These are phyloP conservation scores for Annulohypoxylon moriforme DNA, from an alignment of 495 filamentous ascomycete genomes.

Conservation along the genomic window DNA sequence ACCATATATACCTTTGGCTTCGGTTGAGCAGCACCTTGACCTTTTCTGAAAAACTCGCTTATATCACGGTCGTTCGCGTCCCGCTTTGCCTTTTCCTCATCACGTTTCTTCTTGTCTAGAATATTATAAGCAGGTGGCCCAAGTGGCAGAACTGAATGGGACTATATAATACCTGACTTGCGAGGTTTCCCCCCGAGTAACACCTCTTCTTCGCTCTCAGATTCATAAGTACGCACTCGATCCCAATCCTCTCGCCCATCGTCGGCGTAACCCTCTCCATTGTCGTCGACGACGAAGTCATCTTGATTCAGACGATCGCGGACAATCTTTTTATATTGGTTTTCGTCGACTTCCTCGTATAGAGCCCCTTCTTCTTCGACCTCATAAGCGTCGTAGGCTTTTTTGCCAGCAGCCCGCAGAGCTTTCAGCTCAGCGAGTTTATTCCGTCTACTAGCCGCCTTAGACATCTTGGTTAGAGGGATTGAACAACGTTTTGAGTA, in stretches of 20 bases:
- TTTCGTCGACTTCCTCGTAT: conserved; percentile 97
- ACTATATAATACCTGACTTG: conserved; percentile 56
- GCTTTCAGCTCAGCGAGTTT: conserved; percentile 83
- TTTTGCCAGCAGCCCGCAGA: conserved; percentile 89
- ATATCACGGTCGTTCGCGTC: conserved; percentile 92
- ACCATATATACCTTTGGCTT: conserved; percentile 77
- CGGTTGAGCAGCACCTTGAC: conserved; percentile 69
- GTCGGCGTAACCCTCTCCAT: conserved; percentile 93
- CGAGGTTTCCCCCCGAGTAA: conserved; percentile 68
- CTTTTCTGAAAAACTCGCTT: conserved; percentile 90
- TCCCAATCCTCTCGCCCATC: conserved; percentile 99
- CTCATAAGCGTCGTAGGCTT: conserved; percentile 87
- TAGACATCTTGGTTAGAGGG: conserved; percentile 53
- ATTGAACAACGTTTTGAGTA: conserved; percentile 10
- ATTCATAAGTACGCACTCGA: conserved; percentile 70
- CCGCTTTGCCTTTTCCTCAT: conserved; percentile 86
- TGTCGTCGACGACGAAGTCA: conserved; percentile 96
- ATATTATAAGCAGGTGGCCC: conserved; percentile 18
- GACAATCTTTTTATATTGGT: conserved; percentile 96
- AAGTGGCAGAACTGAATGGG: neutral
- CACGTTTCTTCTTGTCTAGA: conserved; percentile 84
- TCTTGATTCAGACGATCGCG: conserved; percentile 89
- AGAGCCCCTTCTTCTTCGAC: conserved; percentile 84
- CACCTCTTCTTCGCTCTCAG: conserved; percentile 78
- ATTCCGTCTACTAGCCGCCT: conserved; percentile 55